Evolutionary conservation across 805 yeast species (phyloP), one percentile per base, ranked within the genome.

Genomic region (Sugiyamaella valdiviana): DNA sequence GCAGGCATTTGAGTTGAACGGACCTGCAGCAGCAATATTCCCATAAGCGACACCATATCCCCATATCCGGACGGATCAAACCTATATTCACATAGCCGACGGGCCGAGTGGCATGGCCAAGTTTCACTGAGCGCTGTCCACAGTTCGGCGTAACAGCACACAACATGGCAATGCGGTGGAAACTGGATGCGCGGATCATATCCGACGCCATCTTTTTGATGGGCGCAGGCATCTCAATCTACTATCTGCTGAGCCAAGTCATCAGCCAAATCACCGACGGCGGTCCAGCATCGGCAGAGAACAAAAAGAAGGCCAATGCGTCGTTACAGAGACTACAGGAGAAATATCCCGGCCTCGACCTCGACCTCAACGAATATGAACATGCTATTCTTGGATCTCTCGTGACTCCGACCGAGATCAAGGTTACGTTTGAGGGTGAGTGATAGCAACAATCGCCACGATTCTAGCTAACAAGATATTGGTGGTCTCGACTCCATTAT

Each of bases 401-500:
- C 23, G 82, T 93, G 6, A 77, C 87, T 1, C 95, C 98, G 0
- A 82, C 80, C 2, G 97, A 89, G 50, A 85, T 93, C 39, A 73
- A 77, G 21, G 84, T 83, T 3, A 72, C 78, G 10, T 93, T 93
- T 63, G 73, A 26, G 7, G 32, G 32, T 72, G 15, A 67, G 66
- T 62, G 16, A 22, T 12, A 37, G 56, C 45, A 12, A 5, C 5
- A 9, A 9, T 6, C 9, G 10, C 15, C 20, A n/a, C 6, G 6
- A 14, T 7, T 12, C 3, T 3, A 7, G 9, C 6, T 26, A 26
- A 12, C 14, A 3, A 29, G 96, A 90, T 62, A 79, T 93, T 47
- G 99, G 98, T 15, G 99, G 99, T 0, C 71, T 93, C 36, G 93
- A 86, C 46, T 71, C 71, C 10, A 84, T 89, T 35, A 78, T 91